Base-by-base conservation (phyloP, 495 filamentous ascomycete genomes). In the Penicillium ochrochloron region DNA sequence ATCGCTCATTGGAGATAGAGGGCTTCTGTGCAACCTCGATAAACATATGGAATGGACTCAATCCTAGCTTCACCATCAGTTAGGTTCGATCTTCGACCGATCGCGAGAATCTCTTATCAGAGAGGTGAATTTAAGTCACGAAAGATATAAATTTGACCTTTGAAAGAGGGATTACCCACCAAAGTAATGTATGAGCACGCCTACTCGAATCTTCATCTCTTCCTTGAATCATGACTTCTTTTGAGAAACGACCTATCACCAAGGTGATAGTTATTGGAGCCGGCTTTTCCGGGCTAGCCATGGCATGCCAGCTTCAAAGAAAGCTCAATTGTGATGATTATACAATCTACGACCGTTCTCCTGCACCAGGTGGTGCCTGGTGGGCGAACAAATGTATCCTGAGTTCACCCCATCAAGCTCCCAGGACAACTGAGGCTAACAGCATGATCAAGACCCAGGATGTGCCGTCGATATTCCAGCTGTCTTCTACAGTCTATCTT, bases 381-480 rank as follows among this genome's bases (percentile, higher is more conserved):
- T 60, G 14, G 3, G 61, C 65, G 11, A 75, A 75, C 52, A 66
- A 33, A 56, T 74, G 72, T 70, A n/a, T n/a, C n/a, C 17, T 41
- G 15, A 17, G 12, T 41, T 17, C 37, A 15, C 37, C 17, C 37
- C 1, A 15, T 17, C 37, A 15, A 41, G 37, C 33, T 35, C 33
- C 33, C 11, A 35, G 15, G 5, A 41, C 37, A 41, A 41, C 1
- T 17, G 5, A 14, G 1, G 14, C 37, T 42, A 42, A 42, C 39
- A 50, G 39, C 34, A 25, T 12, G 3, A 58, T 2, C 8, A 34
- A 73, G 69, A 75, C 59, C 69, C 71, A 15, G 73, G 71, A 34
- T 72, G 69, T 51, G 73, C 62, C 29, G 73, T 73, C 5, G 71
- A 75, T 44, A 71, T 72, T 35, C 73, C 73, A 3, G 71, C 62